These are phyloP conservation scores for Fusarium subtropicale DNA, from an alignment of 2,329 filamentous ascomycete genomes.

Conservation along the genomic window DNA sequence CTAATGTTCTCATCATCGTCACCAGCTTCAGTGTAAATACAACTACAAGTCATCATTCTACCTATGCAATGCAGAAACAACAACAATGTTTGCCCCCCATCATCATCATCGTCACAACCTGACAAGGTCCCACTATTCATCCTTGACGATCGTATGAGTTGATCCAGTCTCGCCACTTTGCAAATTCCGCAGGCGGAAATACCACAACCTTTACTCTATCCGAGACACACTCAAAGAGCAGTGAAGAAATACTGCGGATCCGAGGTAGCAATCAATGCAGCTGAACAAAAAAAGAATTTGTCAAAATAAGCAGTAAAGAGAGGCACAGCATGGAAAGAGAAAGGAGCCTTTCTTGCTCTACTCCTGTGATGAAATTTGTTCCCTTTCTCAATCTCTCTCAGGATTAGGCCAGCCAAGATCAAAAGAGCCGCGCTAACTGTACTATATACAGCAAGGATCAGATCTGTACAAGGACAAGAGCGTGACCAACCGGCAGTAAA, in stretches of 20 bases:
- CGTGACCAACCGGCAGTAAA: conserved; percentile 16
- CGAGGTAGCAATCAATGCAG: not conserved
- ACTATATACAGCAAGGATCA: conserved; percentile 25
- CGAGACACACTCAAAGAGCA: not conserved
- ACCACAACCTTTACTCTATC: conserved; percentile 2
- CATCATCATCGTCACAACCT: conserved; percentile 31
- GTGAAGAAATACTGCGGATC: conserved; percentile 13
- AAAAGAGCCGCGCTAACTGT: conserved; percentile 39
- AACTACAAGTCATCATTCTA: not conserved
- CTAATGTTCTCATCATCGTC: not conserved
- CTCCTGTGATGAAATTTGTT: not conserved
- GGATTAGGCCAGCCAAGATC: conserved; percentile 23
- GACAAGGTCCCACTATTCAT: conserved; percentile 20
- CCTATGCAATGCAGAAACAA: not conserved
- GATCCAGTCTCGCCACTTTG: conserved; percentile 21
- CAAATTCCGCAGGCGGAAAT: conserved; percentile 27
- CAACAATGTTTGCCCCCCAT: conserved; percentile 20
- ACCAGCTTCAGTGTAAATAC: not conserved
- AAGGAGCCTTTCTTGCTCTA: not conserved
- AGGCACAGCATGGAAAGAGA: not conserved
- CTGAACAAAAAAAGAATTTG: not conserved
- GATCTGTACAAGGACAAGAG: conserved; percentile 20
- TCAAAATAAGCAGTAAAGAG: not conserved
- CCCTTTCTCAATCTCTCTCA: conserved; percentile 15
- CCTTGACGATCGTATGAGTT: conserved; percentile 37